Conservation (phyloP, 768 basidiomycete species). For the Lactarius psammicola region DNA sequence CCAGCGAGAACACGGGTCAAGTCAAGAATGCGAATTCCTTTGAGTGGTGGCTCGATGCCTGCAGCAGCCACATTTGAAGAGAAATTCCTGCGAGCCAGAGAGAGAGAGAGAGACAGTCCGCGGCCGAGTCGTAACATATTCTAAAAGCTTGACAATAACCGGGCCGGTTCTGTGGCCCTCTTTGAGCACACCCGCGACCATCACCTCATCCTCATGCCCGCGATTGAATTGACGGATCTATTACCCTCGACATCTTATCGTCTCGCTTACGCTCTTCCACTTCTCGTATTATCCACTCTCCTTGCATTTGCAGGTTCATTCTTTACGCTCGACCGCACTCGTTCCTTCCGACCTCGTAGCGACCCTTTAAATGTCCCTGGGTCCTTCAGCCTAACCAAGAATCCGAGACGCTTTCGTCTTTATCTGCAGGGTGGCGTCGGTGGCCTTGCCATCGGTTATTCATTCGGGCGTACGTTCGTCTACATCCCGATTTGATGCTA, state of each 20-base stretch:
- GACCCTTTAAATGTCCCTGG: constrained; percentile 35
- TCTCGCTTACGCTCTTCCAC: constrained; percentile 57
- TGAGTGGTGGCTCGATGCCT: constrained; percentile 75
- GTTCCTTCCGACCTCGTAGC: constrained; percentile 52
- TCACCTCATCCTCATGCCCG: constrained; percentile 14
- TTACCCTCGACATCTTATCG: constrained; percentile 49
- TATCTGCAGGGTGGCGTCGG: constrained; percentile 62
- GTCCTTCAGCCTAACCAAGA: constrained; percentile 22
- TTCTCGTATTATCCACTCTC: constrained; percentile 56
- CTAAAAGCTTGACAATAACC: background rate
- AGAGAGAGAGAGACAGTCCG: background rate
- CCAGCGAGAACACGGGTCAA: constrained; percentile 90
- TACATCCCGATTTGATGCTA: constrained; percentile 15
- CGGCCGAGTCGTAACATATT: background rate
- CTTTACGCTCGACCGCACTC: constrained; percentile 66
- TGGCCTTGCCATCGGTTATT: constrained; percentile 56
- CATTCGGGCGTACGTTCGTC: constrained; percentile 53
- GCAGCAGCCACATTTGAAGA: constrained; percentile 8
- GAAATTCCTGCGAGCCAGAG: background rate
- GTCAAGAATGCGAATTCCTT: constrained; percentile 82
- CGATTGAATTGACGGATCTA: constrained; percentile 33
- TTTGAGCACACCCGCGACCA: background rate
- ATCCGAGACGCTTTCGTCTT: constrained; percentile 38
- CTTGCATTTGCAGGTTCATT: constrained; percentile 70
- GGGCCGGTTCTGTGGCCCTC: background rate